Conservation (phyloP, 805 yeast genomes). For the Candida ortonii region DNA sequence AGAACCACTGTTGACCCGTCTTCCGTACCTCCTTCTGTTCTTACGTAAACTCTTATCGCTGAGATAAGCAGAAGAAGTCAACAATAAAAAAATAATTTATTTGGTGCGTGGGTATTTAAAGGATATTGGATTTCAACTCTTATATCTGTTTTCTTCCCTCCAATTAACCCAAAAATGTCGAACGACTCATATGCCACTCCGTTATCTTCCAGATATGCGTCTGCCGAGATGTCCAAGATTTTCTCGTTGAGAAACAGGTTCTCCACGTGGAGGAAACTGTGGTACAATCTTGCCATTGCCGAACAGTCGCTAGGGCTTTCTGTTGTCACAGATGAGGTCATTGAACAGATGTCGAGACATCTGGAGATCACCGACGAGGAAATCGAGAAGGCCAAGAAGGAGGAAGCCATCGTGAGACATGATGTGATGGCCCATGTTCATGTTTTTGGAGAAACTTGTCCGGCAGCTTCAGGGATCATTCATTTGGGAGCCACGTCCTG, state of each 20-base stretch:
- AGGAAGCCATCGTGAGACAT: constrained; percentile 97
- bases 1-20: too few relatives aligned
- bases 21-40: too few relatives aligned
- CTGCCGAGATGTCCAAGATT: constrained; percentile 92
- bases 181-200: constrained; percentile 87
- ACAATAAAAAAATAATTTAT: too few relatives aligned
- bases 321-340: constrained; percentile 86
- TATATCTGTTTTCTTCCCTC: too few relatives aligned
- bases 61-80: too few relatives aligned
- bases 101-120: too few relatives aligned
- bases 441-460: constrained; percentile 87
- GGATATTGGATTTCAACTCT: too few relatives aligned
- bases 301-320: constrained; percentile 86
- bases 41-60: too few relatives aligned
- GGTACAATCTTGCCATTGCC: constrained; percentile 94
- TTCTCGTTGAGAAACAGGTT: constrained; percentile 92
- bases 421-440: constrained; percentile 99
- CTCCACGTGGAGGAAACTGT: constrained; percentile 97
- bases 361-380: constrained; percentile 89
- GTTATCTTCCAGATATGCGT: constrained; percentile 93
- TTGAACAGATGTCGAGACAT: constrained; percentile 77
- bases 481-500: constrained; percentile 98
- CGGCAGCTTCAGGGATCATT: constrained; percentile 96
- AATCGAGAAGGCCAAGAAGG: constrained; percentile 80
- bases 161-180: constrained; percentile 31